Percentiles rank a stretch among this genome's conserved stretches.
Evolutionary conservation across 2,329 filamentous ascomycete species (phyloP).

Genomic region (Penicillium sp.): DNA sequence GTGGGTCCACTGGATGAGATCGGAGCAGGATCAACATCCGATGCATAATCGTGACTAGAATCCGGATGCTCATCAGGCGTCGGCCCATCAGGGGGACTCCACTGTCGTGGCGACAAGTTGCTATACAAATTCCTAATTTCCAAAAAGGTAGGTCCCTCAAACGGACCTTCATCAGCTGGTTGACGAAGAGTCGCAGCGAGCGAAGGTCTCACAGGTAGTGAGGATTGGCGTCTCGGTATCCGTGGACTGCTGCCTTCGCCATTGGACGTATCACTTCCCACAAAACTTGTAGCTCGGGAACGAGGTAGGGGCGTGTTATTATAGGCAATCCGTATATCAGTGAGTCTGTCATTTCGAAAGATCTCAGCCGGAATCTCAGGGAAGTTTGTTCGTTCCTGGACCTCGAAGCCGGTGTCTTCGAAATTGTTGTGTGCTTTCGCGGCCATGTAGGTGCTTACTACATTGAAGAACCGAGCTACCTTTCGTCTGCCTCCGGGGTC

Average conservation of each 20-base stretch:
- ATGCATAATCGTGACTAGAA: background rate
- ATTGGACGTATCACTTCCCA: conserved; percentile 14
- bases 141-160: background rate
- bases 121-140: background rate
- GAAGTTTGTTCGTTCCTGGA: conserved; percentile 51
- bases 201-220: conserved; percentile 7
- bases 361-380: conserved; percentile 59
- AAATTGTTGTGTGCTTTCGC: conserved; percentile 51
- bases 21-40: background rate
- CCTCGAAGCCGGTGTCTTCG: conserved; percentile 52
- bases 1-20: background rate
- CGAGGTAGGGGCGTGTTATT: conserved; percentile 9
- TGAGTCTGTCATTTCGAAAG: conserved; percentile 45
- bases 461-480: conserved; percentile 47
- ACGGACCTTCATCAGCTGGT: conserved; percentile 8
- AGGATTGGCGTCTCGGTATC: conserved; percentile 4
- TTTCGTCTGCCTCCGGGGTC: conserved; percentile 41
- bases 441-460: conserved; percentile 49
- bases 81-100: background rate
- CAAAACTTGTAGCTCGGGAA: conserved; percentile 15
- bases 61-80: background rate
- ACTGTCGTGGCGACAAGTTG: background rate
- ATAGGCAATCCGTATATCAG: conserved; percentile 41
- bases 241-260: conserved; percentile 17
- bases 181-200: conserved; percentile 3